Conservation (phyloP, 2,329 filamentous ascomycete species). For the Monilinia vaccinii-corymbosi region DNA sequence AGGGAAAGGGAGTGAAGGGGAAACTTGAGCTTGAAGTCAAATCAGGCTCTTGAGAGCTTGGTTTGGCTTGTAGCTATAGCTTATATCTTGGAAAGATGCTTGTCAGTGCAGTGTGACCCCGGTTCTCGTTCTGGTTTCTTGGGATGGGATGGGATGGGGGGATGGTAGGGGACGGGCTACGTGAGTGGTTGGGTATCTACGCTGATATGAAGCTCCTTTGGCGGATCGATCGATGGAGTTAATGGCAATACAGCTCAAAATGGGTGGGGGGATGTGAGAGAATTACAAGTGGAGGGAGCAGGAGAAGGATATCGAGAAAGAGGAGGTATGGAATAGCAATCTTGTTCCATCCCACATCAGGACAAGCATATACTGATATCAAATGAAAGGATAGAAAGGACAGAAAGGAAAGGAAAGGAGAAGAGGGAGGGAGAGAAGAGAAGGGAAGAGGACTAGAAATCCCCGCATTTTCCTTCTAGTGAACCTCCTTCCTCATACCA, state of each 20-base stretch:
- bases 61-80: neutral
- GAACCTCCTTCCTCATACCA: neutral
- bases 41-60: rapidly evolving
- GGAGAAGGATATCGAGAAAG: neutral
- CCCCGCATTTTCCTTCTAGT: neutral
- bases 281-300: neutral
- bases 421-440: no score
- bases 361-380: neutral
- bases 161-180: no score
- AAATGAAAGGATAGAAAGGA: neutral
- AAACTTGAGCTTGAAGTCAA: neutral
- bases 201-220: neutral
- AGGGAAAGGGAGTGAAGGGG: neutral
- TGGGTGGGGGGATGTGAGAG: neutral
- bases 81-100: no score
- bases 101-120: no score
- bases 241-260: neutral
- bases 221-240: neutral
- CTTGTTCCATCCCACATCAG: neutral
- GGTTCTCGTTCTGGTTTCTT: no score
- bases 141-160: no score
- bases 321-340: neutral
- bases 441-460: neutral
- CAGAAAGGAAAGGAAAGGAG: no score
- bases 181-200: neutral